A percentile compares a stretch with the other conserved stretches of the same genome.
These are phyloP conservation scores for Phylloporus sp. DNA, from an alignment of 768 basidiomycete species.

Conservation along the genomic window DNA sequence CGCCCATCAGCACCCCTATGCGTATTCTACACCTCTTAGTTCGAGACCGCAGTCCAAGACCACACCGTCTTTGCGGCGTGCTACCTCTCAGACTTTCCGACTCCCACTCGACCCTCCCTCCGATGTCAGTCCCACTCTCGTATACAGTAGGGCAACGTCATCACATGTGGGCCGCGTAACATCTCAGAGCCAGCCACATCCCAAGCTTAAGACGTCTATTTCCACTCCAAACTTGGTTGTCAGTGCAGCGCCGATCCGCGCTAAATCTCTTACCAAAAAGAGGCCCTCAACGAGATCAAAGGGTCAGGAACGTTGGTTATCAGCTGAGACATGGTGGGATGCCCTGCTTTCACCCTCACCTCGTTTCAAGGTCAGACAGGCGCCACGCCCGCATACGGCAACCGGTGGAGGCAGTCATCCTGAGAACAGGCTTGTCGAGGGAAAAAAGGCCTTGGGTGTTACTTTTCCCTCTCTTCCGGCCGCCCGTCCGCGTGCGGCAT, in stretches of 20 bases:
- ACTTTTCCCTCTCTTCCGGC: conserved; percentile 9
- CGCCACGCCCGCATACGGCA: conserved; percentile 11
- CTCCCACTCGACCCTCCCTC: conserved; percentile 4
- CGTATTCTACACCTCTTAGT: conserved; percentile 34
- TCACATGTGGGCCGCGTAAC: conserved; percentile 3
- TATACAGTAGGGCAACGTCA: background rate
- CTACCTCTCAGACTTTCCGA: conserved; percentile 23
- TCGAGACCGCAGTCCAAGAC: conserved; percentile 4
- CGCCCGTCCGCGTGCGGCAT: conserved; percentile 22
- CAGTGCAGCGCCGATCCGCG: conserved; percentile 3
- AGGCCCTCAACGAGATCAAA: conserved; percentile 30
- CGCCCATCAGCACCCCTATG: conserved; percentile 48
- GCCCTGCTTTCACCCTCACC: conserved; percentile 75
- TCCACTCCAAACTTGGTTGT: conserved; percentile 65
- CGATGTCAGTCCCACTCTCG: background rate
- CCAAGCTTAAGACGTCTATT: conserved; percentile 46
- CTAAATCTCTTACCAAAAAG: conserved; percentile 16
- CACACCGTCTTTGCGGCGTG: conserved; percentile 15
- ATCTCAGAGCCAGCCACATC: conserved; percentile 1
- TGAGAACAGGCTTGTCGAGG: conserved; percentile 41
- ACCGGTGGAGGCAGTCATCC: conserved; percentile 42
- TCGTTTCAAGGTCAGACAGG: conserved; percentile 53
- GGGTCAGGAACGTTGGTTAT: conserved; percentile 61
- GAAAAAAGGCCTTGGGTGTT: background rate
- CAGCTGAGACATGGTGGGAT: conserved; percentile 80